Conservation (phyloP, 257 asterid genomes). For the Capsicum pubescens region DNA sequence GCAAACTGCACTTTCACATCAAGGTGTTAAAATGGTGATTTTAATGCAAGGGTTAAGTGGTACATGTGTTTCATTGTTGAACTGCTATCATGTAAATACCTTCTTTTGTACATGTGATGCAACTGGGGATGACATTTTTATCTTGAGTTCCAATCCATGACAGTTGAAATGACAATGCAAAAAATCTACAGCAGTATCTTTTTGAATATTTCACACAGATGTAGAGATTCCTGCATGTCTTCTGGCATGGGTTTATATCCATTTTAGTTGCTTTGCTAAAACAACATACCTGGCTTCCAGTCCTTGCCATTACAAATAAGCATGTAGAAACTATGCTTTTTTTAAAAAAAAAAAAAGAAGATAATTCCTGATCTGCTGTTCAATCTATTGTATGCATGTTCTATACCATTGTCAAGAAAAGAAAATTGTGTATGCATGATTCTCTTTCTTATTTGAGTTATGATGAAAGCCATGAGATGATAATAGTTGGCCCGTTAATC, state of each 20-base stretch:
- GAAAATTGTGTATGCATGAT: neutral
- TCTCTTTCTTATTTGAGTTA: slow-evolving; percentile 17
- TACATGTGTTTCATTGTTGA: neutral
- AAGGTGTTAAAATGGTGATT: neutral
- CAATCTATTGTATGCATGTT: slow-evolving; percentile 4
- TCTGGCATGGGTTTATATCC: neutral
- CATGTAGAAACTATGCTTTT: neutral
- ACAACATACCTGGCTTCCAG: slow-evolving; percentile 11
- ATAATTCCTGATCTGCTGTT: slow-evolving; percentile 15
- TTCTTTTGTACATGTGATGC: slow-evolving; percentile 18
- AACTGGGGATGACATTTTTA: neutral
- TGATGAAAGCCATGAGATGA: slow-evolving; percentile 21
- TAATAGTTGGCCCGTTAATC: neutral
- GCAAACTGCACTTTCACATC: neutral
- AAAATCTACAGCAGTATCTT: neutral
- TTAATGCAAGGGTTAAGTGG: slow-evolving; percentile 1
- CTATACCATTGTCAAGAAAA: neutral
- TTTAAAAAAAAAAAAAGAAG: neutral
- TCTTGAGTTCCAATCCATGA: neutral
- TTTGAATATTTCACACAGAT: neutral
- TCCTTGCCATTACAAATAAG: slow-evolving; percentile 1
- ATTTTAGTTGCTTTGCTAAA: slow-evolving; percentile 2
- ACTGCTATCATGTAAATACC: neutral
- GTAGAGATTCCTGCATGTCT: slow-evolving; percentile 19
- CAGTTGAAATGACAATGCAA: neutral